A percentile compares a stretch with the other conserved stretches of the same genome.
Conservation (phyloP, 1,284 basidiomycete genomes). For the Pyrrhoderma lamaoense region DNA sequence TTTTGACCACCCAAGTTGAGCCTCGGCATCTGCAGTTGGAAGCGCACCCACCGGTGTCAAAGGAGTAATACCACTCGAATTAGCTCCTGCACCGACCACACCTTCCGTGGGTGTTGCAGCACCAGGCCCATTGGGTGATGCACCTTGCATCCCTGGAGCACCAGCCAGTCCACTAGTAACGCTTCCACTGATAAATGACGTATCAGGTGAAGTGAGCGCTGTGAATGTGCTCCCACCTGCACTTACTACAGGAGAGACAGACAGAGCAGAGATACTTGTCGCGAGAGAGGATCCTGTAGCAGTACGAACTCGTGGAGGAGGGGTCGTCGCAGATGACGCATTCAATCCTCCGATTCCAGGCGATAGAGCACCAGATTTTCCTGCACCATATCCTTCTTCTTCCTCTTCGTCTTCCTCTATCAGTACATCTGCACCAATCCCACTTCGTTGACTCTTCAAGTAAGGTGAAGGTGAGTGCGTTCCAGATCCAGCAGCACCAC, state of each 20-base stretch:
- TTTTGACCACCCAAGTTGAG: constrained; percentile 67
- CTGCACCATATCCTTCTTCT: constrained; percentile 47
- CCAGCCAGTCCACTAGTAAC: neutral
- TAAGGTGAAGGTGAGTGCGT: constrained; percentile 37
- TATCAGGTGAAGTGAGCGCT: constrained; percentile 58
- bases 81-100: constrained; percentile 11
- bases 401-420: constrained; percentile 68
- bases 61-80: constrained; percentile 35
- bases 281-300: constrained; percentile 43
- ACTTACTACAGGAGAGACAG: constrained; percentile 7
- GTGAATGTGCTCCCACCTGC: constrained; percentile 36
- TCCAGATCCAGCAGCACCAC: constrained; percentile 52
- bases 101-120: constrained; percentile 25
- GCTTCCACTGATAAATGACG: constrained; percentile 24
- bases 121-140: constrained; percentile 9
- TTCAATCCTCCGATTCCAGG: constrained; percentile 23
- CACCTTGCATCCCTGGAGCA: neutral
- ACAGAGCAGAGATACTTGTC: constrained; percentile 7
- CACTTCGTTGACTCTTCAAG: constrained; percentile 28
- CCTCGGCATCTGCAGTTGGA: constrained; percentile 60
- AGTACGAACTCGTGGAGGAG: constrained; percentile 20
- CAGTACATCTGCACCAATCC: constrained; percentile 52
- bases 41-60: constrained; percentile 63
- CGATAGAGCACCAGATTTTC: constrained; percentile 27
- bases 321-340: constrained; percentile 10